Evolutionary conservation across 164 flowering plant genomes (phyloP).

Genomic region (Magnolia officinalis): DNA sequence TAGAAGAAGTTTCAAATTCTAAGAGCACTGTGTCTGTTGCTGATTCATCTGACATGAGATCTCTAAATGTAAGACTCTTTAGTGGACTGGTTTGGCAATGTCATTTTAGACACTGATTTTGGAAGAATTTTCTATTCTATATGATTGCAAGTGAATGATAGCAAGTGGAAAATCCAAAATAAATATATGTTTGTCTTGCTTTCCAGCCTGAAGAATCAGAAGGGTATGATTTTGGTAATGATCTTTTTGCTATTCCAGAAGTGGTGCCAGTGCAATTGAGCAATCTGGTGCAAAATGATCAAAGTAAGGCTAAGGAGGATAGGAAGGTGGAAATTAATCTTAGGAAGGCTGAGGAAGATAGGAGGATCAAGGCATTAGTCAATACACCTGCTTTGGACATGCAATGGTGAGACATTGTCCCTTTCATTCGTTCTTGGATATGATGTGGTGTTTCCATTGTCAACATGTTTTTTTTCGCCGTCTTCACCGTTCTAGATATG

Average conservation of each 20-base stretch:
- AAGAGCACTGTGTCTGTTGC: no score
- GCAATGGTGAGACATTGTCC: no score
- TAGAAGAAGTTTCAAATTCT: conserved; percentile 38
- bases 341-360: conserved; percentile 66
- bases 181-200: neutral
- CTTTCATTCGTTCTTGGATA: no score
- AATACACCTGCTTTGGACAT: no score
- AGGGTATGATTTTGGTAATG: conserved; percentile 92
- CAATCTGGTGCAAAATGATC: conserved; percentile 25
- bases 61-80: conserved; percentile 39
- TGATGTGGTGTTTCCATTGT: no score
- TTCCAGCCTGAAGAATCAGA: conserved; percentile 69
- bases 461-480: no score
- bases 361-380: conserved; percentile 70
- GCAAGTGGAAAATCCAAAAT: neutral
- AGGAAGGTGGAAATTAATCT: conserved; percentile 82
- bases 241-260: conserved; percentile 82
- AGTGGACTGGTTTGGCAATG: neutral
- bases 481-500: no score
- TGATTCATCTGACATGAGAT: conserved; percentile 34
- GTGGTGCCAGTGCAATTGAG: conserved; percentile 41
- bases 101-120: neutral
- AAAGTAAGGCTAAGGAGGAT: conserved; percentile 25
- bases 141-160: neutral
- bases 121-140: neutral